Evolutionary conservation across 2,329 filamentous ascomycete genomes (phyloP), one percentile per base, ranked within the genome.

Genomic region (Ophiostoma piceae): DNA sequence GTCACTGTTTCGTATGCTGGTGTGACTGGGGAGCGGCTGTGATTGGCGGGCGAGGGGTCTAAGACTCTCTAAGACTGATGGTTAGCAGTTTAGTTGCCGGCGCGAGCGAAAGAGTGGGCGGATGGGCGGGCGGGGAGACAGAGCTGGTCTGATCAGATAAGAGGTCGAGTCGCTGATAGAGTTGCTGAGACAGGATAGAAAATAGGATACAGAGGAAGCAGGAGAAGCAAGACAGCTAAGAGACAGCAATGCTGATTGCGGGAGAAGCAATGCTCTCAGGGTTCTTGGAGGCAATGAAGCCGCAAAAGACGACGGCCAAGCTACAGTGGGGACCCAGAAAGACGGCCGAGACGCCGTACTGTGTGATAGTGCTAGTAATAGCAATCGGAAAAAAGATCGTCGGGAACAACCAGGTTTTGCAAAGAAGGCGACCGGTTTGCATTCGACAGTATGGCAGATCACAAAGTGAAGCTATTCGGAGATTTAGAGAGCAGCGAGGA

Each of bases 1-100:
- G 57, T 62, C 26, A 26, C 57, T 62, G 57, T 62, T 62, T 62
- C 57, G 57, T 60, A 60, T 60, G 54, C 54, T 60, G 54, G 54
- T 9, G 12, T 60, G 54, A 60, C 22, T 60, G 12, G 26, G 26
- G 54, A 32, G 12, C 22, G 54, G 14, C 16, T 1, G 54, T 22
- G 22, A 26, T 11, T 22, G 51, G 51, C n/a, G 51, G 12, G 51
- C 51, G 51, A 57, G 35, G 35, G 35, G 35, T 35, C 35, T 35
- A 35, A 35, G 35, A 35, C 35, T 35, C 35, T 35, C 51, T 26
- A 57, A 12, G 51, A 57, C 51, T 57, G 3, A 26, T 29, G 9
- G 7, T 57, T 26, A 12, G n/a, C n/a, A 57, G 43, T 47, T 47
- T 57, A 57, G 51, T 26, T 57, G 22, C 51, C 47, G 47, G 16